Conservation (phyloP, 768 basidiomycete species). For the Tricholoma matsutake region DNA sequence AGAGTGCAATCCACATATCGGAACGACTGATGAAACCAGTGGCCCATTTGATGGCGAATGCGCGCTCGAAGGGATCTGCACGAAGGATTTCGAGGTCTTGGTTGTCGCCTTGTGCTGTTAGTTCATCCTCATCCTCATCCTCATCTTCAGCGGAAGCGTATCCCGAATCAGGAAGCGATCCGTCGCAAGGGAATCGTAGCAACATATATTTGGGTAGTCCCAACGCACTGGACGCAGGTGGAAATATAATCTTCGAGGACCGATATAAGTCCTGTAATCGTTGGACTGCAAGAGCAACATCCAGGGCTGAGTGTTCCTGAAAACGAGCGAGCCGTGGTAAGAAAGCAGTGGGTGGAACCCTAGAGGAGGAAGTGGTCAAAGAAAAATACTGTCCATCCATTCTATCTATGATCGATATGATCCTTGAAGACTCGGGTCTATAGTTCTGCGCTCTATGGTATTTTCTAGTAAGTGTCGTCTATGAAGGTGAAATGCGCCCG, state of each 20-base stretch:
- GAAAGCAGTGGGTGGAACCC: constrained; percentile 29
- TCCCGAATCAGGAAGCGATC: constrained; percentile 64
- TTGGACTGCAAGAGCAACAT: constrained; percentile 38
- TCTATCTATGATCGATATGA: not conserved
- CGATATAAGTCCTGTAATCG: constrained; percentile 54
- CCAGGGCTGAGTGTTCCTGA: constrained; percentile 26
- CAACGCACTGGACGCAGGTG: constrained; percentile 26
- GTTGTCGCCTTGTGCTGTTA: constrained; percentile 8
- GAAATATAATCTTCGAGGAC: constrained; percentile 29
- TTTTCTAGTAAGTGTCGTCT: constrained; percentile 14
- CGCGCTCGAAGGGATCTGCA: constrained; percentile 63
- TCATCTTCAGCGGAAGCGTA: constrained; percentile 75
- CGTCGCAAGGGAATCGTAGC: constrained; percentile 35
- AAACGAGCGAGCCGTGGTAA: constrained; percentile 58
- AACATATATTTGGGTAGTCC: constrained; percentile 24
- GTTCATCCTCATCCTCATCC: constrained; percentile 21
- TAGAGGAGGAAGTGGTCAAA: not conserved
- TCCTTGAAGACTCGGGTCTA: not conserved
- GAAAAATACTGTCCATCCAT: not conserved
- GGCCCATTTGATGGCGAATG: constrained; percentile 70
- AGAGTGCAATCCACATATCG: constrained; percentile 43
- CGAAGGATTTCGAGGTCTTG: constrained; percentile 43
- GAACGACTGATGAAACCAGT: constrained; percentile 65
- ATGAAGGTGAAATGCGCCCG: constrained; percentile 12
- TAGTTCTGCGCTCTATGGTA: not conserved